These are phyloP conservation scores for Rhodosporidiobolus odoratus DNA, from an alignment of 768 basidiomycete genomes.

Conservation along the genomic window DNA sequence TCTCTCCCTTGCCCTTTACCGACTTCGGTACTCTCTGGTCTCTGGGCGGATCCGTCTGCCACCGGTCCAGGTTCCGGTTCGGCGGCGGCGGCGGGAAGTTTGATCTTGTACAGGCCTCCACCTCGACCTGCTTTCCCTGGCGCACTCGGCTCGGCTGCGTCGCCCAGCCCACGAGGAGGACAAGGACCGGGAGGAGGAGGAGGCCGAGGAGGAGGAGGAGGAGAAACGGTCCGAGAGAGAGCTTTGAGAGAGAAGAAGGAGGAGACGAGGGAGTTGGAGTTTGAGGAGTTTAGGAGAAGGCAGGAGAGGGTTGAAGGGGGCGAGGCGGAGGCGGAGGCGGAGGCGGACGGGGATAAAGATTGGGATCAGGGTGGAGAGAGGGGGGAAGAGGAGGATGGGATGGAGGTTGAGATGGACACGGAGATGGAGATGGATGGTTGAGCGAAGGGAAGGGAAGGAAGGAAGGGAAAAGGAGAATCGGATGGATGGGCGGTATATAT, in stretches of 20 bases:
- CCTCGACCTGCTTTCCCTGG: not conserved
- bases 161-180: not conserved
- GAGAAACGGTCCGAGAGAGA: not conserved
- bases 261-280: slow-evolving; percentile 1
- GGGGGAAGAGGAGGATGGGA: not conserved
- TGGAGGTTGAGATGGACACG: not conserved
- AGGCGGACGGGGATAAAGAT: not conserved
- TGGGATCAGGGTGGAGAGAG: not conserved
- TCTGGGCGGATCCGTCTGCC: not conserved
- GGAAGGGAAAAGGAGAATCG: not conserved
- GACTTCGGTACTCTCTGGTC: not conserved
- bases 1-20: not conserved
- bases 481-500: too few relatives aligned
- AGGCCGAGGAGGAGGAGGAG: not conserved
- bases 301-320: slow-evolving; percentile 7
- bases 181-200: not conserved
- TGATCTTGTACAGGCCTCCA: slow-evolving; percentile 30
- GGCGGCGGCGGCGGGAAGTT: too few relatives aligned
- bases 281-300: slow-evolving; percentile 6
- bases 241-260: not conserved
- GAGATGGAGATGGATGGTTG: slow-evolving; percentile 9
- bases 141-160: not conserved
- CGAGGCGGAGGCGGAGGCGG: not conserved
- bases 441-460: not conserved
- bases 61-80: not conserved